These are phyloP conservation scores for Achaetomium macrosporum DNA, from an alignment of 2,329 filamentous ascomycete genomes.

Conservation along the genomic window DNA sequence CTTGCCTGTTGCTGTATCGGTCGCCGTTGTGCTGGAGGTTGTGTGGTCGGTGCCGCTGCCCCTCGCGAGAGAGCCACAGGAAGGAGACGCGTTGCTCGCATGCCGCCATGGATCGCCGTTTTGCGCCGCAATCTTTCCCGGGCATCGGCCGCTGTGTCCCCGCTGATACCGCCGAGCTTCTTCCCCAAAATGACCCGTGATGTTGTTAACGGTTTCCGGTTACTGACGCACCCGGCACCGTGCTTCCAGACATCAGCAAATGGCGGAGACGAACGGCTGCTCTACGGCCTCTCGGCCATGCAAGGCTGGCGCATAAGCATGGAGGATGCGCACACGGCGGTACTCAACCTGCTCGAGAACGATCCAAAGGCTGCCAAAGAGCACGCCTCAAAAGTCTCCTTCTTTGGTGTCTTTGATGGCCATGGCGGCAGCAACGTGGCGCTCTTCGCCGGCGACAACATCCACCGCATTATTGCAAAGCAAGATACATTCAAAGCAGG, in stretches of 20 bases:
- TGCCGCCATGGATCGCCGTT: not conserved
- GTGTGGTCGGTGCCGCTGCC: not conserved
- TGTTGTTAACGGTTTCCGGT: not conserved
- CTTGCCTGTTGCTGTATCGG: not conserved
- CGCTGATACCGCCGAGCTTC: not conserved
- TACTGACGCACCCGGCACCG: not conserved
- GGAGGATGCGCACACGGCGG: slow-evolving; percentile 89
- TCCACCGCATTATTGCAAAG: slow-evolving; percentile 90
- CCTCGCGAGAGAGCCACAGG: not conserved
- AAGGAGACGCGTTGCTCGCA: slow-evolving; percentile 1
- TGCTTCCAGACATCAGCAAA: slow-evolving; percentile 67
- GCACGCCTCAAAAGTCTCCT: slow-evolving; percentile 71
- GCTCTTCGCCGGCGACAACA: slow-evolving; percentile 82
- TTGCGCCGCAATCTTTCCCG: not conserved
- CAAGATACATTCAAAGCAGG: slow-evolving; percentile 89
- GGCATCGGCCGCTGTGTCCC: not conserved
- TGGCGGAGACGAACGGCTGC: slow-evolving; percentile 85
- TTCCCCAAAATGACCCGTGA: not conserved
- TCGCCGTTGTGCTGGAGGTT: not conserved
- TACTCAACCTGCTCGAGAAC: slow-evolving; percentile 74
- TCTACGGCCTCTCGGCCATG: slow-evolving; percentile 97
- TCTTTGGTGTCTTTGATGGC: slow-evolving; percentile 97
- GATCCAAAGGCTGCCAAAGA: slow-evolving; percentile 53
- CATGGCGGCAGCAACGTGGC: slow-evolving; percentile 97
- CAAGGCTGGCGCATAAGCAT: slow-evolving; percentile 99